phyloP scores from a whole-genome alignment of 345 rosid genomes.

The Lumnitzera racemosa region DNA sequence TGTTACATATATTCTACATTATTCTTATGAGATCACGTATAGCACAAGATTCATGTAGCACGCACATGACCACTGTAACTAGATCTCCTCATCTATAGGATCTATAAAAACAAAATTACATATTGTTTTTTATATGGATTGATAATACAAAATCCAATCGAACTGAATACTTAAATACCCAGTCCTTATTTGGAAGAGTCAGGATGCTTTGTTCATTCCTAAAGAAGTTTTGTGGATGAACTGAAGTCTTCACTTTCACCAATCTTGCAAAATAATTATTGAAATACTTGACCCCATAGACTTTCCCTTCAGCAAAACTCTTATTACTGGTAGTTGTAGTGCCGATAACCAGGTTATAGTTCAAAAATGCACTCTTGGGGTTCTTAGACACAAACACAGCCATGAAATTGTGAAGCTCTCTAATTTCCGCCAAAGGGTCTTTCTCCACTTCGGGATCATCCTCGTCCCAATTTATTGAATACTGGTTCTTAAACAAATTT shows the following conservation, averaged over 20 bases:
- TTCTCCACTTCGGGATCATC: constrained; percentile 6
- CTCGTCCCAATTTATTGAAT: constrained; percentile 23
- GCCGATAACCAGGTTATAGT: constrained; percentile 19
- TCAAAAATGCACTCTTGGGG: constrained; percentile 24
- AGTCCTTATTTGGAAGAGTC: no score
- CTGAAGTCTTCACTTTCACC: constrained; percentile 17
- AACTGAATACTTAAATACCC: no score
- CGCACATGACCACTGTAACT: no score
- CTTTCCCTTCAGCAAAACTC: constrained; percentile 7
- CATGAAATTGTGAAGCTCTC: constrained; percentile 25
- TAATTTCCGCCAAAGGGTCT: constrained; percentile 19
- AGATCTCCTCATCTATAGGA: no score
- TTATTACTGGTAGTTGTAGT: constrained; percentile 1
- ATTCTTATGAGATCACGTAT: no score
- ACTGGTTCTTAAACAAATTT: constrained; percentile 29
- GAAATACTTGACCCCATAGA: constrained; percentile 14
- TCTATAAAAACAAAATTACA: no score
- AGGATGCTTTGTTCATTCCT: constrained; percentile 9
- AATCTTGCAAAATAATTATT: constrained; percentile 15
- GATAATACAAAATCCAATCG: no score
- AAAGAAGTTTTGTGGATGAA: constrained; percentile 22
- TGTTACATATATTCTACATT: no score
- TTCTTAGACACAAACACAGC: constrained; percentile 21
- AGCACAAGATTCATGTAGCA: no score
- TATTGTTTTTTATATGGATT: no score